Evolutionary conservation across 2,329 filamentous ascomycete genomes (phyloP).

Genomic region (Pyrenophora graminea): DNA sequence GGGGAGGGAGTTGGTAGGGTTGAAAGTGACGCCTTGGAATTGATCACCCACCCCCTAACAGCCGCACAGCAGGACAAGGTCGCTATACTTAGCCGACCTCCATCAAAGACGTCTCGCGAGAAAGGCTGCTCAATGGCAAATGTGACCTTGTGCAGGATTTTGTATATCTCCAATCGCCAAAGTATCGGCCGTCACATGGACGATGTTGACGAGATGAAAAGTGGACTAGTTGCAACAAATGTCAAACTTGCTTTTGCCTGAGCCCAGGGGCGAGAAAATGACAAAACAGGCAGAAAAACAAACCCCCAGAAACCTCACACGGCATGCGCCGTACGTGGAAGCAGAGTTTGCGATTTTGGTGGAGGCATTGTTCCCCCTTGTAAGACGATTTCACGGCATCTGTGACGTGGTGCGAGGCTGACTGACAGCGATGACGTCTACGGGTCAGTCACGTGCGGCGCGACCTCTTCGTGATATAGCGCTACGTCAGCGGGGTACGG

Average conservation of each 20-base stretch:
- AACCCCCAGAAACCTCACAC: not conserved
- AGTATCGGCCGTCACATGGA: not conserved
- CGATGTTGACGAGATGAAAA: constrained; percentile 13
- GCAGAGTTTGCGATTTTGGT: not conserved
- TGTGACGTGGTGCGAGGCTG: not conserved
- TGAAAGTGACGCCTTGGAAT: not conserved
- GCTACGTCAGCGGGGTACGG: constrained; percentile 20
- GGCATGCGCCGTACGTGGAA: not conserved
- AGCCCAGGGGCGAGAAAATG: not conserved
- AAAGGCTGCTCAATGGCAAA: not conserved
- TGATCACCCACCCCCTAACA: not conserved
- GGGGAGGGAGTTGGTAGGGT: not conserved
- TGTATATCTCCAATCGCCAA: not conserved
- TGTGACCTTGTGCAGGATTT: not conserved
- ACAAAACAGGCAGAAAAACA: not conserved
- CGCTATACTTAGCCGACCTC: not conserved
- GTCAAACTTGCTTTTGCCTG: constrained; percentile 7
- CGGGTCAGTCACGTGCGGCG: constrained; percentile 19
- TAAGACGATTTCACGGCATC: not conserved
- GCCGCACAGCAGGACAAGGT: not conserved
- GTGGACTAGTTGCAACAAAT: constrained; percentile 9
- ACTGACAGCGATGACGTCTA: constrained; percentile 10
- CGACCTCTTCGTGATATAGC: constrained; percentile 19
- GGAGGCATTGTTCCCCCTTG: not conserved
- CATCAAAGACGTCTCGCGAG: not conserved